A percentile compares a stretch with the other conserved stretches of the same genome.
These are phyloP conservation scores for Grosmannia clavigera DNA, from an alignment of 2,329 filamentous ascomycete genomes.

Conservation along the genomic window DNA sequence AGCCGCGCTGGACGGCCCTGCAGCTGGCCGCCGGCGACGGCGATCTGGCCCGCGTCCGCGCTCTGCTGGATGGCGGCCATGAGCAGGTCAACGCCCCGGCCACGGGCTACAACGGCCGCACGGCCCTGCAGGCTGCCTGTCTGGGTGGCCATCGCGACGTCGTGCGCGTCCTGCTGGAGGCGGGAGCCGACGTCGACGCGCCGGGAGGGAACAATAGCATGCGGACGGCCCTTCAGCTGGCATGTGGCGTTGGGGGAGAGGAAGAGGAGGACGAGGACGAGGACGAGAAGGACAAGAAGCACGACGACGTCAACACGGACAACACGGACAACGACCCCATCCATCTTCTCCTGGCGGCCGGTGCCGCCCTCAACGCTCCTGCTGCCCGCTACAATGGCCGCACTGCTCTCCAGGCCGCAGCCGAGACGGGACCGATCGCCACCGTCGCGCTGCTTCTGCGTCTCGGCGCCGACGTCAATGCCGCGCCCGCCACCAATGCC, in stretches of 20 bases:
- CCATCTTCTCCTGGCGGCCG: slow-evolving; percentile 11
- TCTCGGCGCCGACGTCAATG: slow-evolving; percentile 25
- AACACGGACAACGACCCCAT: slow-evolving; percentile 10
- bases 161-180: slow-evolving; percentile 17
- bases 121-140: slow-evolving; percentile 25
- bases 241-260: neutral
- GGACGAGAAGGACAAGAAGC: neutral
- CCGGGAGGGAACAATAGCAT: slow-evolving; percentile 22
- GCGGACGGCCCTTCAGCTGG: slow-evolving; percentile 25
- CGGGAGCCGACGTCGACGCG: slow-evolving; percentile 22
- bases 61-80: slow-evolving; percentile 16
- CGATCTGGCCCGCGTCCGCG: slow-evolving; percentile 15
- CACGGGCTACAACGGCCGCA: slow-evolving; percentile 22
- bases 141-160: slow-evolving; percentile 16
- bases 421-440: slow-evolving; percentile 12
- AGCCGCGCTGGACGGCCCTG: slow-evolving; percentile 21
- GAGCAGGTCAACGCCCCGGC: slow-evolving; percentile 20
- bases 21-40: slow-evolving; percentile 22
- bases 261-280: too few relatives aligned
- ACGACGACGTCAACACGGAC: neutral
- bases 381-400: slow-evolving; percentile 13
- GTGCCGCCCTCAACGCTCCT: slow-evolving; percentile 13
- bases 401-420: slow-evolving; percentile 19
- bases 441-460: slow-evolving; percentile 12
- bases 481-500: slow-evolving; percentile 12